phyloP scores from a whole-genome alignment of 345 rosid genomes.

The Gossypium bickii region DNA sequence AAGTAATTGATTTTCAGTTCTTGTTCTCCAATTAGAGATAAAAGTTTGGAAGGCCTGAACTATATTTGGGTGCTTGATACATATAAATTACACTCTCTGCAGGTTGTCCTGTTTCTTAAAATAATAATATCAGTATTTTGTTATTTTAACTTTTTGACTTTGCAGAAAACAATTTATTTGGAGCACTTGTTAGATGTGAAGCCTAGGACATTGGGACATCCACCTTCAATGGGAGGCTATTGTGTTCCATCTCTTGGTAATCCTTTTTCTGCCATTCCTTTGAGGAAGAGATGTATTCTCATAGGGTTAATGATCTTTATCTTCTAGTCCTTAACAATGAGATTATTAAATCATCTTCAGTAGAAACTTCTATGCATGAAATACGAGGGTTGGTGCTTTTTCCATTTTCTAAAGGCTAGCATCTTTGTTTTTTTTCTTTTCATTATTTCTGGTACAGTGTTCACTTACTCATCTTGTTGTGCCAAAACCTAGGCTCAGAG shows the following conservation, averaged over 20 bases:
- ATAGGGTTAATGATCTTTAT: neutral
- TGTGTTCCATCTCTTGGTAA: conserved; percentile 31
- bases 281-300: conserved; percentile 3
- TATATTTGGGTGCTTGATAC: neutral
- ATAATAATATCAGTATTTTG: neutral
- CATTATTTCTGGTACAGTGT: neutral
- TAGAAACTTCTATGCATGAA: neutral
- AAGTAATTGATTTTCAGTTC: neutral
- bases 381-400: neutral
- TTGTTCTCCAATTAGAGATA: neutral
- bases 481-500: conserved; percentile 25
- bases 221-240: conserved; percentile 13
- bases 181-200: conserved; percentile 32
- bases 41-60: neutral
- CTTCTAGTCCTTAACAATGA: neutral
- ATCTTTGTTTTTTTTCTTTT: neutral
- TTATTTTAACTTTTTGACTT: conserved; percentile 10
- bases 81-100: neutral
- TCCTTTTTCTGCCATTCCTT: conserved; percentile 4
- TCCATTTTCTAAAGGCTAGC: neutral
- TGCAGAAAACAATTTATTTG: conserved; percentile 39
- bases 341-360: neutral
- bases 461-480: conserved; percentile 15
- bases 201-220: conserved; percentile 21
- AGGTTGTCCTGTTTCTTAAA: neutral